These are phyloP conservation scores for Pharnaceum exiguum DNA, from an alignment of 148 eudicot species.

Conservation along the genomic window DNA sequence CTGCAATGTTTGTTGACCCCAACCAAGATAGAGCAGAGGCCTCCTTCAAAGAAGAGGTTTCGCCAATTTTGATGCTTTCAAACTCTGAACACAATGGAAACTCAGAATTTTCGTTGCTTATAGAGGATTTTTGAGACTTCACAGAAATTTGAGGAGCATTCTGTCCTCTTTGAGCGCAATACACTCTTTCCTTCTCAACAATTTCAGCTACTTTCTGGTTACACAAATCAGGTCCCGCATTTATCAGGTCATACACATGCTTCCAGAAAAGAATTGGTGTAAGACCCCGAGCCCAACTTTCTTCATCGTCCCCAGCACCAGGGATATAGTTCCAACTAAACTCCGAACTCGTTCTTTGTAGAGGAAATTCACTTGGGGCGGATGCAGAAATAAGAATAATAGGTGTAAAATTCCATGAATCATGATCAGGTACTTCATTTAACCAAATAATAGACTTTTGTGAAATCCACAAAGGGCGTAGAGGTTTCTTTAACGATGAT, in stretches of 20 bases:
- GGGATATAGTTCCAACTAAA: slow-evolving; percentile 93
- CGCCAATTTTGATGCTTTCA: slow-evolving; percentile 9
- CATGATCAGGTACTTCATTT: slow-evolving; percentile 88
- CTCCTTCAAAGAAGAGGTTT: slow-evolving; percentile 20
- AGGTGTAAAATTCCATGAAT: slow-evolving; percentile 93
- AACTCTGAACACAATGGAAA: slow-evolving; percentile 23
- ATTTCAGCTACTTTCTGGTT: slow-evolving; percentile 80
- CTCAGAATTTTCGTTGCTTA: slow-evolving; percentile 21
- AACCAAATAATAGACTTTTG: slow-evolving; percentile 88
- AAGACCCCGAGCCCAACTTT: slow-evolving; percentile 94
- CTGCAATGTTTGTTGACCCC: slow-evolving; percentile 67
- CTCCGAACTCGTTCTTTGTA: slow-evolving; percentile 63
- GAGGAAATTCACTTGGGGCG: slow-evolving; percentile 42
- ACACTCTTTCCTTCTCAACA: slow-evolving; percentile 82
- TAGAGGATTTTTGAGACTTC: slow-evolving; percentile 29
- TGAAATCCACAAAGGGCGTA: slow-evolving; percentile 93
- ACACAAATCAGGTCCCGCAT: slow-evolving; percentile 70
- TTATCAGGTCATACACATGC: slow-evolving; percentile 68
- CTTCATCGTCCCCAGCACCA: slow-evolving; percentile 99
- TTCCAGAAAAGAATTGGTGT: slow-evolving; percentile 80
- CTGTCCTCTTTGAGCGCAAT: slow-evolving; percentile 74
- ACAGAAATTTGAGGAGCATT: slow-evolving; percentile 71
- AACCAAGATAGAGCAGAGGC: slow-evolving; percentile 48
- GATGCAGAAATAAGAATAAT: slow-evolving; percentile 86
- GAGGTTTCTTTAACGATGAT: slow-evolving; percentile 57